A percentile compares a stretch with the other conserved stretches of the same genome.
These are phyloP conservation scores for Hypoxylon trugodes DNA, from an alignment of 495 filamentous ascomycete species.

Conservation along the genomic window DNA sequence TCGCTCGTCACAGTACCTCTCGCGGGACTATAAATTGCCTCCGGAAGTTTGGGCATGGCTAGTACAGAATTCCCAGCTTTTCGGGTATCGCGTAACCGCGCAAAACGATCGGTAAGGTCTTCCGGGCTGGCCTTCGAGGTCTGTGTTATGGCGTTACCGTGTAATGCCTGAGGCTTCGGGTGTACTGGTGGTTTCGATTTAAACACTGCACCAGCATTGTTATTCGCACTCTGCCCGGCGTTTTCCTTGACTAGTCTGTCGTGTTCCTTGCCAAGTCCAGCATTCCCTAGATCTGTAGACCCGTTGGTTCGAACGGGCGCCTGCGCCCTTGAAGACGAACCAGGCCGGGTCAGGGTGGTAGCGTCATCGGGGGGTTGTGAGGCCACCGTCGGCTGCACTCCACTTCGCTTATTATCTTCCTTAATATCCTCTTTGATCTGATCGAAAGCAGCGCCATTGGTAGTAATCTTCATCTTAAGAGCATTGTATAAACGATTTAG, in stretches of 20 bases:
- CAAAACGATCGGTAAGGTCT: constrained; percentile 66
- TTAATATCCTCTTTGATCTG: constrained; percentile 72
- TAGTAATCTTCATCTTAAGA: constrained; percentile 58
- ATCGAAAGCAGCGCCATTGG: constrained; percentile 55
- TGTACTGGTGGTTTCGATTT: constrained; percentile 62
- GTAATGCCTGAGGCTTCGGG: constrained; percentile 70
- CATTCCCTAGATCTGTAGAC: constrained; percentile 6
- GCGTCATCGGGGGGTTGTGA: constrained; percentile 8
- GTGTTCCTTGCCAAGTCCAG: background rate
- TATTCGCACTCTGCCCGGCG: background rate
- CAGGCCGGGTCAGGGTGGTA: background rate
- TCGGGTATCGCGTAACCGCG: constrained; percentile 57
- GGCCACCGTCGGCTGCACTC: constrained; percentile 49
- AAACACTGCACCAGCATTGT: background rate
- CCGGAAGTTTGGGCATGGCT: constrained; percentile 77
- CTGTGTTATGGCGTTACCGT: constrained; percentile 60
- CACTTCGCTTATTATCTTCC: constrained; percentile 68
- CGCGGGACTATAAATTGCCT: constrained; percentile 85
- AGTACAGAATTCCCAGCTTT: constrained; percentile 36
- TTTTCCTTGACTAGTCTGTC: background rate
- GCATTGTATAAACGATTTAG: constrained; percentile 59
- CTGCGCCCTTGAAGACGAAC: constrained; percentile 3
- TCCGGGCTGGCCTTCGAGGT: constrained; percentile 36
- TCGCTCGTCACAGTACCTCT: constrained; percentile 64
- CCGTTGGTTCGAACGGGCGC: constrained; percentile 9